Percentiles rank a stretch among this genome's conserved stretches.
Conservation (phyloP, 2,329 filamentous ascomycete species). For the Alternaria sp. region DNA sequence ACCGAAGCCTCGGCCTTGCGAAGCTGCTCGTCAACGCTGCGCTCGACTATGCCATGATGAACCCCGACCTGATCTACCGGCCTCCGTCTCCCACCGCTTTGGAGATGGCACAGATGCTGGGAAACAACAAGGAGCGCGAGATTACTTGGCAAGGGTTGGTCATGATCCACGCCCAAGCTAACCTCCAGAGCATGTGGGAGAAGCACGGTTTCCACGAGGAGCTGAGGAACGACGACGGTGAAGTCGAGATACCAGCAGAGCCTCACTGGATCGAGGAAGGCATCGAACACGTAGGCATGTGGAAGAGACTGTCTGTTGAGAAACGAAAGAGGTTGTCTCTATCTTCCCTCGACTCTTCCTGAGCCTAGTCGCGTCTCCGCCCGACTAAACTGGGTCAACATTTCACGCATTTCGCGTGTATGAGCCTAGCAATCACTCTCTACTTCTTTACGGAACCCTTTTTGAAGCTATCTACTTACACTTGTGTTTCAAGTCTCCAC, state of each 20-base stretch:
- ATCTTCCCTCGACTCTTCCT: constrained; percentile 17
- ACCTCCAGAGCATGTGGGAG: constrained; percentile 71
- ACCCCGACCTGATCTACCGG: constrained; percentile 61
- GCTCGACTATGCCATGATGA: constrained; percentile 70
- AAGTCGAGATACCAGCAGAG: constrained; percentile 43
- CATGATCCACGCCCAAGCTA: constrained; percentile 80
- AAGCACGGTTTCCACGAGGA: constrained; percentile 80
- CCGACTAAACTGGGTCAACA: background rate
- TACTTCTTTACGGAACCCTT: background rate
- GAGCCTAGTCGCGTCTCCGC: background rate
- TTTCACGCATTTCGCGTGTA: background rate
- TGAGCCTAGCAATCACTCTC: background rate
- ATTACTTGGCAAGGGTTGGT: constrained; percentile 77
- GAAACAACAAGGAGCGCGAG: constrained; percentile 50
- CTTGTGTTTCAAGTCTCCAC: background rate
- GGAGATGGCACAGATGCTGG: constrained; percentile 57
- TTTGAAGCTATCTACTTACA: background rate
- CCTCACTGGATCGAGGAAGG: constrained; percentile 80
- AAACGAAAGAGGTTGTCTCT: constrained; percentile 23
- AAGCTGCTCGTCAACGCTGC: constrained; percentile 72
- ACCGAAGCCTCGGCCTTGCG: constrained; percentile 72
- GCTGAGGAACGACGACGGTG: constrained; percentile 65
- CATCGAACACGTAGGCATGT: constrained; percentile 89
- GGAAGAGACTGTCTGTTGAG: constrained; percentile 55
- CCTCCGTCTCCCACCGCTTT: constrained; percentile 49